Evolutionary conservation across 192 early-diverging fungal genomes (phyloP), one percentile per base, ranked within the genome.

Genomic region (Ambispora gerdemannii): DNA sequence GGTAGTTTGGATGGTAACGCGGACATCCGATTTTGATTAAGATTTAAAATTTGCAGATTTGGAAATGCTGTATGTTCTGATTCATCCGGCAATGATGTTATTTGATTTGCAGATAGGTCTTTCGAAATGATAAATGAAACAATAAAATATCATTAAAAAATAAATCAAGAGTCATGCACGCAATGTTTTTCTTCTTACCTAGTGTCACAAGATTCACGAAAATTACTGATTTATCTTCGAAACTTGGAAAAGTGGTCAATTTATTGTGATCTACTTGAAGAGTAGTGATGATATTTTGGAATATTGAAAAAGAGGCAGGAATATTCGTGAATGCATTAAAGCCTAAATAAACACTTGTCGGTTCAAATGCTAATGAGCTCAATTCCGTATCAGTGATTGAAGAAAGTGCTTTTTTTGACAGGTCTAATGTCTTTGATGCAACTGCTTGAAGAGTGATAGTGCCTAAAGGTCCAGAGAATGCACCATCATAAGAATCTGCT

Each of bases 241-340:
- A 69, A 24, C 79, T 67, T 0, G 80, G 75, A 56, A 87, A 83
- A 4, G 66, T 64, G 4, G 71, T 55, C 22, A 87, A 67, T 35
- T 80, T 81, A 67, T 87, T 87, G 50, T 79, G 76, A 34, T 84
- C 75, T 22, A 87, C 72, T 24, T 81, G 75, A 15, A 77, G 79
- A 15, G 83, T 58, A n/a, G 78, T 82, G 33, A 56, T 55, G 3
- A 60, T 31, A 2, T 69, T 72, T 10, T 64, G 36, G 25, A 70
- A 55, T 24, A 71, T 55, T 10, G 73, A 60, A 22, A 82, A 73
- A 3, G 61, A 20, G 3, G 32, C 1, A 3, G 76, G 74, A 65
- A 74, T 76, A 7, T 20, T 24, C 1, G 75, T 70, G 25, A 86
- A 72, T 19, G 53, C 38, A 22, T 75, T 80, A 19, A 81, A 75